A percentile compares a stretch with the other conserved stretches of the same genome.
phyloP scores from a whole-genome alignment of 768 basidiomycete species.

The Boletus rex-veris region DNA sequence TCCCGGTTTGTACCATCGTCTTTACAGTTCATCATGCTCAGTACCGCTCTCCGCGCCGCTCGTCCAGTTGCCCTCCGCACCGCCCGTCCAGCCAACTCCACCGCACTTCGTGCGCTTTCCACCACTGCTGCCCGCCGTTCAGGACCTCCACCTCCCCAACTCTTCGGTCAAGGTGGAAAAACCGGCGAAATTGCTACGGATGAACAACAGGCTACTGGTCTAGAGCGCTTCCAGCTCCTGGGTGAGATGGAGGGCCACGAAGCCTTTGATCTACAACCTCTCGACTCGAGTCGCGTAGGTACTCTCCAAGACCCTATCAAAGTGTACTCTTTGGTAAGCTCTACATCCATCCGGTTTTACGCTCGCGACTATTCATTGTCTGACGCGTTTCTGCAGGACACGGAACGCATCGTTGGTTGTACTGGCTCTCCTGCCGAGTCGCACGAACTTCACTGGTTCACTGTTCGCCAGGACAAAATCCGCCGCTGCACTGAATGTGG shows the following conservation, averaged over 20 bases:
- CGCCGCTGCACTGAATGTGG: constrained; percentile 92
- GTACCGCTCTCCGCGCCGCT: constrained; percentile 23
- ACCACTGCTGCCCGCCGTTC: constrained; percentile 54
- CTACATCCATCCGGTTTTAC: neutral
- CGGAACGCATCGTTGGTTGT: constrained; percentile 86
- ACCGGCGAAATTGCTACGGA: constrained; percentile 77
- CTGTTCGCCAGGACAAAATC: constrained; percentile 57
- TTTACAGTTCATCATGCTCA: constrained; percentile 24
- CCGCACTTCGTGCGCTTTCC: constrained; percentile 54
- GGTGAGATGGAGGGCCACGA: constrained; percentile 86
- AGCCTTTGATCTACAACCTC: constrained; percentile 83
- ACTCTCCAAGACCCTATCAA: constrained; percentile 84
- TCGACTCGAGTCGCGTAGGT: constrained; percentile 82
- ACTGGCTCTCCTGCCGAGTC: constrained; percentile 94
- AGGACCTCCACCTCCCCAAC: constrained; percentile 56
- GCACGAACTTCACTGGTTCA: constrained; percentile 90
- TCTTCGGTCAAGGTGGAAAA: constrained; percentile 72
- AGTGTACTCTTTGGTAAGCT: constrained; percentile 80
- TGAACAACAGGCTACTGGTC: constrained; percentile 89
- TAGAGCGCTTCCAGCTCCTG: constrained; percentile 91
- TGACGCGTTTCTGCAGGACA: constrained; percentile 48
- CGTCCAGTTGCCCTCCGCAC: constrained; percentile 25
- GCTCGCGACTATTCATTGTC: neutral
- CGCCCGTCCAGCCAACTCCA: constrained; percentile 19
- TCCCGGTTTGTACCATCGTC: constrained; percentile 27